These are phyloP conservation scores for Stygiomarasmius scandens DNA, from an alignment of 1,284 basidiomycete species.

Conservation along the genomic window DNA sequence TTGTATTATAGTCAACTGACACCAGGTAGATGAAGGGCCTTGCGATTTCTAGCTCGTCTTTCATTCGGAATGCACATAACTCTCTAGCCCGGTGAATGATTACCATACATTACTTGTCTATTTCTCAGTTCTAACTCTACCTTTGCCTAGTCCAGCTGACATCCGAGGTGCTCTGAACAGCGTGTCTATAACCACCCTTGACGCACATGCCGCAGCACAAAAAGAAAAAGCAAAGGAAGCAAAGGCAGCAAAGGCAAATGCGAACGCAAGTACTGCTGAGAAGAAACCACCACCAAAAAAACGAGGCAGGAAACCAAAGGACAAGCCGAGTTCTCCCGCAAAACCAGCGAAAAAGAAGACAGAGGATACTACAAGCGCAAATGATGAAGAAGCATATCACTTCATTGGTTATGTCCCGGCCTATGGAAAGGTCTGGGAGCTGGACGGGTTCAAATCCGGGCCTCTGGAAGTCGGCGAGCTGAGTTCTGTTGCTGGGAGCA, in stretches of 20 bases:
- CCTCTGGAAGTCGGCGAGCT: slow-evolving; percentile 65
- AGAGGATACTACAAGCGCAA: slow-evolving; percentile 24
- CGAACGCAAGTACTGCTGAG: slow-evolving; percentile 22
- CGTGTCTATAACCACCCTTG: slow-evolving; percentile 46
- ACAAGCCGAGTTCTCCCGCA: slow-evolving; percentile 18
- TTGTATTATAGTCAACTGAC: not conserved
- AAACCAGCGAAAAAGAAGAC: slow-evolving; percentile 27
- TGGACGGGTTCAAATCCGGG: slow-evolving; percentile 54
- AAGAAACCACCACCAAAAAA: slow-evolving; percentile 31
- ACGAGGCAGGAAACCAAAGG: slow-evolving; percentile 35
- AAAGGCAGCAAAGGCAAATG: slow-evolving; percentile 19
- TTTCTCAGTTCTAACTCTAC: slow-evolving; percentile 3
- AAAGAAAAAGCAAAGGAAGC: slow-evolving; percentile 38
- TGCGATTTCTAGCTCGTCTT: slow-evolving; percentile 54
- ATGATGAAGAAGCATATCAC: slow-evolving; percentile 54
- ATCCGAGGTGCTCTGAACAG: slow-evolving; percentile 52
- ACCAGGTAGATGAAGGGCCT: slow-evolving; percentile 59
- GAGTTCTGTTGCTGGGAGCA: not conserved
- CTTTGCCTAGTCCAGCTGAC: slow-evolving; percentile 51
- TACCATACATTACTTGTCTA: not conserved
- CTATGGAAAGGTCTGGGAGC: slow-evolving; percentile 65
- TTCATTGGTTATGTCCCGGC: slow-evolving; percentile 68
- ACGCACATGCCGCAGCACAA: slow-evolving; percentile 26
- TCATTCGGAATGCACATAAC: slow-evolving; percentile 58
- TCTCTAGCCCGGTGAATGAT: slow-evolving; percentile 52